Evolutionary conservation across 495 filamentous ascomycete species (phyloP).

Genomic region (Xylaria venustula): DNA sequence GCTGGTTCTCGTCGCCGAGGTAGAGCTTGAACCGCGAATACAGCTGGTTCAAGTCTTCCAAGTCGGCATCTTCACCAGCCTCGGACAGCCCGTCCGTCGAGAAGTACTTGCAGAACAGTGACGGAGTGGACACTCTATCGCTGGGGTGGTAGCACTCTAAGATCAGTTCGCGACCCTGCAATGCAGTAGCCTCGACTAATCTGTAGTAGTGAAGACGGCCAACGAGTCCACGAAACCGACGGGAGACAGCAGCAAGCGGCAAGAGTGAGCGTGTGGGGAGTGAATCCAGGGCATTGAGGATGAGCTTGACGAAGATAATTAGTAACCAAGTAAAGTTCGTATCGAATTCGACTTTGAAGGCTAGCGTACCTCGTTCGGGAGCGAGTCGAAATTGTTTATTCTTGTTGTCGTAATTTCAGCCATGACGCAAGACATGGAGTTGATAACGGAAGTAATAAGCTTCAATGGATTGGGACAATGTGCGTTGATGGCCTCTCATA

Average conservation of each 20-base stretch:
- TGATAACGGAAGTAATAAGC: slow-evolving; percentile 28
- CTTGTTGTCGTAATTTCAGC: too few species aligned
- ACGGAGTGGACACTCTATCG: slow-evolving; percentile 65
- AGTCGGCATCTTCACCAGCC: slow-evolving; percentile 35
- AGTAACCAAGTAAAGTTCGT: slow-evolving; percentile 7
- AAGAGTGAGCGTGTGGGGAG: slow-evolving; percentile 62
- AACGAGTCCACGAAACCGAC: slow-evolving; percentile 64
- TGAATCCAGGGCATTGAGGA: slow-evolving; percentile 61
- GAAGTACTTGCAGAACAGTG: slow-evolving; percentile 66
- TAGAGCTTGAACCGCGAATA: slow-evolving; percentile 63
- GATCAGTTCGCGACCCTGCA: slow-evolving; percentile 62
- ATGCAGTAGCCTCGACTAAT: slow-evolving; percentile 53
- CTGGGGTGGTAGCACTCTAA: slow-evolving; percentile 77
- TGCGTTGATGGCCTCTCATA: slow-evolving; percentile 20
- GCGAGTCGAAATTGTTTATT: slow-evolving; percentile 30
- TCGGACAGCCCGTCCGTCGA: slow-evolving; percentile 53
- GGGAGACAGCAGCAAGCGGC: slow-evolving; percentile 58
- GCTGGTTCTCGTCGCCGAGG: slow-evolving; percentile 43
- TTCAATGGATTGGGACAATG: slow-evolving; percentile 22
- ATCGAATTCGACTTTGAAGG: background rate
- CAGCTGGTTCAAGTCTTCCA: slow-evolving; percentile 32
- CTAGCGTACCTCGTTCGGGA: slow-evolving; percentile 46
- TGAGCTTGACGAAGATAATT: slow-evolving; percentile 50
- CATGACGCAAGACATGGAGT: slow-evolving; percentile 30
- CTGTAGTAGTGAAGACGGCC: slow-evolving; percentile 67